Conservation (phyloP, 768 basidiomycete genomes). For the Hypholoma fasciculare region DNA sequence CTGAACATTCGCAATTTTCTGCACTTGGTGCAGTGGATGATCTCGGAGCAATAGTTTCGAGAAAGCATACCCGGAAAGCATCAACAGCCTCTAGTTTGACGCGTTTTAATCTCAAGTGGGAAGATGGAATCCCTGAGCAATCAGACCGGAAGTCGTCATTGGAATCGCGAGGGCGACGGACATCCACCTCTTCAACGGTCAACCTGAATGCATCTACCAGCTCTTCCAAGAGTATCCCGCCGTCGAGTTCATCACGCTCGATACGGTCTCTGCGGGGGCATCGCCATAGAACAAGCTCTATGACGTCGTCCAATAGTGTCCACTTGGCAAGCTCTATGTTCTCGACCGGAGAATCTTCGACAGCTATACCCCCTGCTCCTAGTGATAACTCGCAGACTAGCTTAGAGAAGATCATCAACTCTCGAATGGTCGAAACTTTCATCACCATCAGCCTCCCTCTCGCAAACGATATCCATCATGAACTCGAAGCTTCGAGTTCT, state of each 20-base stretch:
- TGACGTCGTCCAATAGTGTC: conserved; percentile 44
- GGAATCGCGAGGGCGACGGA: conserved; percentile 32
- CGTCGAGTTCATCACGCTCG: conserved; percentile 23
- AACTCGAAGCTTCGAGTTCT: neutral
- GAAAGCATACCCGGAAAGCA: conserved; percentile 58
- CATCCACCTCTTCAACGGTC: conserved; percentile 46
- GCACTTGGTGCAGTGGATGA: conserved; percentile 65
- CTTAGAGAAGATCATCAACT: conserved; percentile 69
- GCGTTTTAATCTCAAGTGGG: conserved; percentile 43
- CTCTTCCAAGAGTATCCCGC: conserved; percentile 10
- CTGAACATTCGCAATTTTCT: conserved; percentile 60
- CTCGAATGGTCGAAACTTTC: conserved; percentile 80
- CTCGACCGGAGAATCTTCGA: conserved; percentile 9
- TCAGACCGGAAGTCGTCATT: conserved; percentile 15
- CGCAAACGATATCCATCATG: neutral
- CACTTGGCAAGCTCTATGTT: conserved; percentile 22
- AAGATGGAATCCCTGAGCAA: conserved; percentile 40
- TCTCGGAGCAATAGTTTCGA: conserved; percentile 58
- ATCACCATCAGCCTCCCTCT: conserved; percentile 49
- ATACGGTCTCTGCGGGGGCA: conserved; percentile 35
- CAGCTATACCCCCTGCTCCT: conserved; percentile 29
- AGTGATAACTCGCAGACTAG: conserved; percentile 66
- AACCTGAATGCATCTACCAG: conserved; percentile 13
- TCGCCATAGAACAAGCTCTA: conserved; percentile 53
- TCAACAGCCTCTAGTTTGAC: conserved; percentile 60